phyloP scores from a whole-genome alignment of 345 rosid genomes.

The Brassica cretica region DNA sequence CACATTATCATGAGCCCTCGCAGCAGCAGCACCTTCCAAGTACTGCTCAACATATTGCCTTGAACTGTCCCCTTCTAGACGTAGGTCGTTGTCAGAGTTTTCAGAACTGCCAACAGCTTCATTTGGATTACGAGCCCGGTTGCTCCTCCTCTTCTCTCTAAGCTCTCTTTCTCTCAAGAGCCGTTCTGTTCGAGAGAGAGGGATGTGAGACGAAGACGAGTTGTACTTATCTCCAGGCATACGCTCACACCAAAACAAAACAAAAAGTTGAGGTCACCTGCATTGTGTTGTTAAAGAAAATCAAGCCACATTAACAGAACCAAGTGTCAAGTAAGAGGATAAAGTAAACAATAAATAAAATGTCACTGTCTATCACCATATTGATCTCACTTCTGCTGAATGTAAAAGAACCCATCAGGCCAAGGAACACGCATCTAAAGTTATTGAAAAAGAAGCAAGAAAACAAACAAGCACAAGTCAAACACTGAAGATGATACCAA shows the following conservation, averaged over 20 bases:
- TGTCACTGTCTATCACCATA: constrained; percentile 29
- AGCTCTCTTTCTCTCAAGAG: constrained; percentile 76
- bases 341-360: constrained; percentile 1
- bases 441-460: constrained; percentile 1
- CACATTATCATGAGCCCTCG: constrained; percentile 47
- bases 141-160: constrained; percentile 66
- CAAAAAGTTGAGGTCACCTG: constrained; percentile 49
- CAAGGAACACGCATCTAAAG: constrained; percentile 33
- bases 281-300: constrained; percentile 48
- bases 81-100: constrained; percentile 52
- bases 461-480: constrained; percentile 23
- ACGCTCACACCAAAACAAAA: constrained; percentile 51
- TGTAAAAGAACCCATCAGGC: constrained; percentile 31
- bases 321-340: constrained; percentile 24
- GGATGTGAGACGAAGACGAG: constrained; percentile 54
- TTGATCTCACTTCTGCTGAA: constrained; percentile 30
- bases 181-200: constrained; percentile 63
- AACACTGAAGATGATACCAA: constrained; percentile 31
- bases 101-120: constrained; percentile 56
- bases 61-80: constrained; percentile 50
- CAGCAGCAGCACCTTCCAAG: constrained; percentile 66
- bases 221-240: constrained; percentile 95
- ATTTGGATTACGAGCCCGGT: constrained; percentile 48
- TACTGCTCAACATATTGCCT: constrained; percentile 58
- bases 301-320: constrained; percentile 35